A percentile compares a stretch with the other conserved stretches of the same genome.
phyloP scores from a whole-genome alignment of 2,329 filamentous ascomycete genomes.

The Dissoconium aciculare region DNA sequence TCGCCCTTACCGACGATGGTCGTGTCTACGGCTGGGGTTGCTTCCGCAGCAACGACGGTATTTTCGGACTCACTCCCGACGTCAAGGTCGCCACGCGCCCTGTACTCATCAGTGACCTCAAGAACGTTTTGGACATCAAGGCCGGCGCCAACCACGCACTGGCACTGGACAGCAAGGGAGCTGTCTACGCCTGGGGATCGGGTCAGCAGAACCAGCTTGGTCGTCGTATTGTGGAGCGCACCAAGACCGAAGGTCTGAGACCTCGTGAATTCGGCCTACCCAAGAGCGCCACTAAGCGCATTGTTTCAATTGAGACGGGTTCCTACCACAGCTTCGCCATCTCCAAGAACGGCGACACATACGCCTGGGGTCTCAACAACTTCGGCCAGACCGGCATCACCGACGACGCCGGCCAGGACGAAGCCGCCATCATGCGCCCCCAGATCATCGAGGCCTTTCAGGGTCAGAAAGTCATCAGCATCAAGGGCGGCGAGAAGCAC shows the following conservation, averaged over 20 bases:
- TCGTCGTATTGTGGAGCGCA: constrained; percentile 46
- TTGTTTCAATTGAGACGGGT: constrained; percentile 51
- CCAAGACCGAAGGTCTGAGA: constrained; percentile 38
- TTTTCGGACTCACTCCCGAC: constrained; percentile 46
- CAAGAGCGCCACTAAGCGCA: constrained; percentile 31
- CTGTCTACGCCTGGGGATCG: constrained; percentile 56
- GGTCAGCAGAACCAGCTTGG: constrained; percentile 60
- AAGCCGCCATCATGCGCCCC: constrained; percentile 58
- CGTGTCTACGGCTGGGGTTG: constrained; percentile 73
- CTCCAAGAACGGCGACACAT: constrained; percentile 52
- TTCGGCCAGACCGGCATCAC: constrained; percentile 64
- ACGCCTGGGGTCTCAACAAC: constrained; percentile 75
- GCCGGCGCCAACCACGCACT: constrained; percentile 58
- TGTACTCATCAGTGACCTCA: constrained; percentile 44
- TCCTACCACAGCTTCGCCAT: constrained; percentile 72
- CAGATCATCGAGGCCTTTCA: constrained; percentile 50
- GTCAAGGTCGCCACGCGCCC: constrained; percentile 40
- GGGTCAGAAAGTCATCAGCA: constrained; percentile 47
- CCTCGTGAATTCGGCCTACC: constrained; percentile 45
- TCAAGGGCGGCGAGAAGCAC: constrained; percentile 64
- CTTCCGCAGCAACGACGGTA: constrained; percentile 55
- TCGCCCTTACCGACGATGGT: constrained; percentile 60
- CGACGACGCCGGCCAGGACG: constrained; percentile 49
- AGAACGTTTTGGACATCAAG: constrained; percentile 49
- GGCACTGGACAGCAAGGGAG: constrained; percentile 49